Evolutionary conservation across 2,329 filamentous ascomycete species (phyloP).

Genomic region (Diaporthe australafricana): DNA sequence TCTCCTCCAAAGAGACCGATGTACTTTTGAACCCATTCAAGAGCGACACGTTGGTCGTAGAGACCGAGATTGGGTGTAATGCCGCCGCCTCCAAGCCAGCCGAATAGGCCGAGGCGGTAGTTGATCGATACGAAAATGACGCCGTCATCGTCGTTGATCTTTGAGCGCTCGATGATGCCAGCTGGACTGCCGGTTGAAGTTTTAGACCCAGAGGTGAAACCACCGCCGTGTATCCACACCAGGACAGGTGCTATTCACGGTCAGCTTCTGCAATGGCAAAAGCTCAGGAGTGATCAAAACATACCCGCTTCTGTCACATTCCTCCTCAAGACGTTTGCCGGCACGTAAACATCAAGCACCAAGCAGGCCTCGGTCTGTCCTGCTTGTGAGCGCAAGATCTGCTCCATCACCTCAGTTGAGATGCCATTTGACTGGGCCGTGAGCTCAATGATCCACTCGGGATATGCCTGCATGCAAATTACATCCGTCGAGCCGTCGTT

Average conservation of each 20-base stretch:
- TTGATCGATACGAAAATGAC: slow-evolving; percentile 60
- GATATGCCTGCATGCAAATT: slow-evolving; percentile 47
- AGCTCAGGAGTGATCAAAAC: not conserved
- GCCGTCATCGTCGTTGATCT: slow-evolving; percentile 43
- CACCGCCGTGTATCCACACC: slow-evolving; percentile 60
- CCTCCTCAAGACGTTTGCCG: slow-evolving; percentile 47
- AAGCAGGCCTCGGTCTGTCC: slow-evolving; percentile 58
- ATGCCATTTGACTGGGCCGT: slow-evolving; percentile 34
- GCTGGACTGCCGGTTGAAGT: slow-evolving; percentile 40
- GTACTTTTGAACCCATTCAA: slow-evolving; percentile 58
- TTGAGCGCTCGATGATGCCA: slow-evolving; percentile 32
- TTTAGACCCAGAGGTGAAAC: slow-evolving; percentile 56
- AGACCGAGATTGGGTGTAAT: slow-evolving; percentile 55
- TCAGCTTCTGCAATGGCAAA: slow-evolving; percentile 45
- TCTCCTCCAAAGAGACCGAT: slow-evolving; percentile 57
- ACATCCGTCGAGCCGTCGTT: slow-evolving; percentile 35
- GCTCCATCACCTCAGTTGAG: slow-evolving; percentile 32
- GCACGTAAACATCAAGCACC: slow-evolving; percentile 62
- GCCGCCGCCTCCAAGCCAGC: slow-evolving; percentile 55
- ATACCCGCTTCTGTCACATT: slow-evolving; percentile 21
- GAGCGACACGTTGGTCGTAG: slow-evolving; percentile 51
- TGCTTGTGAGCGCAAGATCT: slow-evolving; percentile 36
- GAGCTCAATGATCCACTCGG: slow-evolving; percentile 43
- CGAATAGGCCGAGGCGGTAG: slow-evolving; percentile 61
- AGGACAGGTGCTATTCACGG: slow-evolving; percentile 54